phyloP scores from a whole-genome alignment of 139 green algal species.

The Zygnema circumcarinatum region DNA sequence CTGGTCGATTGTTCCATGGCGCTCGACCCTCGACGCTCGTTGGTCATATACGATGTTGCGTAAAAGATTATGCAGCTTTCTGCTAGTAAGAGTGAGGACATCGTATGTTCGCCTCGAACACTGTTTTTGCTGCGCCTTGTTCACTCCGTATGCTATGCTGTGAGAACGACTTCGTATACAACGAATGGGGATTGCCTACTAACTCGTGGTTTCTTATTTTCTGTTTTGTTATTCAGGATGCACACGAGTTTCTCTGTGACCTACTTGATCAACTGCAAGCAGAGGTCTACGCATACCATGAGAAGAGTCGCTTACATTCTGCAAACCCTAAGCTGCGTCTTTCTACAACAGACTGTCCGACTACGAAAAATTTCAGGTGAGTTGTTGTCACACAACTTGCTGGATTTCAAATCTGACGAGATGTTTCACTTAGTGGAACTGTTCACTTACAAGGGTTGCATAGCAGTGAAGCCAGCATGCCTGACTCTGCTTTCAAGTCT shows the following conservation, averaged over 20 bases:
- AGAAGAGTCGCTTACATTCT: background rate
- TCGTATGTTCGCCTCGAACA: background rate
- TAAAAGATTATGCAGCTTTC: background rate
- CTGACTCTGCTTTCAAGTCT: no score
- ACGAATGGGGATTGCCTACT: no score
- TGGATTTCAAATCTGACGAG: no score
- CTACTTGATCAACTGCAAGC: slow-evolving; percentile 69
- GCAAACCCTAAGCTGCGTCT: slow-evolving; percentile 6
- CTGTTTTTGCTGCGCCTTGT: no score
- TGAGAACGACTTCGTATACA: no score
- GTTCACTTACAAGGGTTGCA: no score
- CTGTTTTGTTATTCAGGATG: slow-evolving; percentile 69
- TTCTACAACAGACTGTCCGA: slow-evolving; percentile 5
- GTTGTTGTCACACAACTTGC: no score
- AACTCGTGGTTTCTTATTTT: no score
- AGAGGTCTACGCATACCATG: slow-evolving; percentile 63
- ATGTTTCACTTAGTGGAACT: no score
- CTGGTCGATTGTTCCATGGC: no score
- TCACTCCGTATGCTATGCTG: no score
- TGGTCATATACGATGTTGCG: background rate
- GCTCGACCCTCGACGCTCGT: background rate
- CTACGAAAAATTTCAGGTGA: slow-evolving; percentile 26
- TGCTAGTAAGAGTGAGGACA: background rate
- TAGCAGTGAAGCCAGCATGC: no score
- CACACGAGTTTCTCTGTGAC: slow-evolving; percentile 75